phyloP scores from a whole-genome alignment of 2,329 filamentous ascomycete genomes.

The Pochonia chlamydosporia region DNA sequence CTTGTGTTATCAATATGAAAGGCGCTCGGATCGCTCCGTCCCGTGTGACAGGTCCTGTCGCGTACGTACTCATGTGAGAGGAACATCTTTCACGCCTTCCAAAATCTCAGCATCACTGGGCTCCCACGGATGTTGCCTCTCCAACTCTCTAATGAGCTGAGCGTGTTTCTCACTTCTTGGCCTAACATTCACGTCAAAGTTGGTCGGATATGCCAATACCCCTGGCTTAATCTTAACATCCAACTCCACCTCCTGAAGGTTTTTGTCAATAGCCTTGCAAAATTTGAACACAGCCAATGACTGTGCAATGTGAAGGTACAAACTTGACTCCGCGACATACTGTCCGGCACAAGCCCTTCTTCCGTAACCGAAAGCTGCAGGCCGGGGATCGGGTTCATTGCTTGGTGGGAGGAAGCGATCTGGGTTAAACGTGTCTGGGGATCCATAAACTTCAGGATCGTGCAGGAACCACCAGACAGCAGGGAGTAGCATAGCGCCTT shows the following conservation, averaged over 20 bases:
- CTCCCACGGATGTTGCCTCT: conserved; percentile 8
- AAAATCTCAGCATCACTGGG: conserved; percentile 5
- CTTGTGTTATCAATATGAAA: too few relatives aligned
- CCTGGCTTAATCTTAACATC: conserved; percentile 13
- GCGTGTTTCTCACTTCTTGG: conserved; percentile 9
- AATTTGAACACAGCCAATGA: conserved; percentile 41
- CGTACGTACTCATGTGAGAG: too few relatives aligned
- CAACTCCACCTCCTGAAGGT: conserved; percentile 31
- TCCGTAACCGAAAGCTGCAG: conserved; percentile 28
- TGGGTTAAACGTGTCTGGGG: conserved; percentile 26
- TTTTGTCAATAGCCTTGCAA: conserved; percentile 15
- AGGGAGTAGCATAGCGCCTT: conserved; percentile 18
- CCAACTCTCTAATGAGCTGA: conserved; percentile 2
- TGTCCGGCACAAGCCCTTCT: conserved; percentile 29
- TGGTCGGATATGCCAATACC: not conserved
- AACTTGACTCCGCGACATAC: conserved; percentile 22
- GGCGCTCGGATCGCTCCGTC: too few relatives aligned
- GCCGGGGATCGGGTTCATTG: conserved; percentile 21
- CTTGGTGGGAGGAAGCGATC: conserved; percentile 22
- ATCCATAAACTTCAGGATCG: conserved; percentile 60
- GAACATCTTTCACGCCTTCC: not conserved
- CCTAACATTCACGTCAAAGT: conserved; percentile 3
- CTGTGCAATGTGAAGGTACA: conserved; percentile 31
- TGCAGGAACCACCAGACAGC: conserved; percentile 41
- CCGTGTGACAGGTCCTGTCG: too few relatives aligned